Base-by-base conservation (phyloP, 345 rosid genomes). In the Luvunga scandens region DNA sequence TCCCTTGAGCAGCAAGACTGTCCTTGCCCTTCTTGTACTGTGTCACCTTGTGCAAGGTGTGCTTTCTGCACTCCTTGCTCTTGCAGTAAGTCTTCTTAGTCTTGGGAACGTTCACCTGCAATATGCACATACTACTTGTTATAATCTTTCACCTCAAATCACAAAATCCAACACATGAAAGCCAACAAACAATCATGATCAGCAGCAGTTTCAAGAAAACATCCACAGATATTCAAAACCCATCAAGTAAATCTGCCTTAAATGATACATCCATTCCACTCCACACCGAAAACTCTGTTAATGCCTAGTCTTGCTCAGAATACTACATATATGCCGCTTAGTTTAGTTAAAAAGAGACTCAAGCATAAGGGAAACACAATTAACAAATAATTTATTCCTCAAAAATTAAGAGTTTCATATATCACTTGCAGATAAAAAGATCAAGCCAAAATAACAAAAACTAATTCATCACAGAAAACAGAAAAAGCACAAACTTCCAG, bases 1-100 rank as follows among this genome's bases (percentile, higher is more conserved):
- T 92, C 1, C 97, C 97, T 53, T 90, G 94, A 31, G 86, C 97
- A 78, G 94, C 92, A n/a, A 90, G 93, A 80, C 97, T 88, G 27
- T 92, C 97, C 83, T 92, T 92, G 3, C 97, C 97, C 88, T 92
- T 92, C 55, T 89, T 92, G 88, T 92, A 92, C 28, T 92, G 97
- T 6, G 97, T 92, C 1, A 92, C 93, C 84, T 92, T 92, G 71
- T 92, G 94, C 88, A 92, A 78, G 39, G 97, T 89, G 83, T 90
- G 97, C 86, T 90, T 90, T 77, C 76, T 92, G 89, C 97, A 90
- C 45, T 89, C 92, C 85, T 92, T 92, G 88, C 81, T 90, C 85
- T 91, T 91, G 72, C 94, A 91, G 86, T 89, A 89, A 0, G 94
- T 91, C 84, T 93, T 93, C 95, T 93, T 93, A 0, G 95, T 93